These are phyloP conservation scores for Colletotrichum chrysophilum DNA, from an alignment of 2,329 filamentous ascomycete species.

Conservation along the genomic window DNA sequence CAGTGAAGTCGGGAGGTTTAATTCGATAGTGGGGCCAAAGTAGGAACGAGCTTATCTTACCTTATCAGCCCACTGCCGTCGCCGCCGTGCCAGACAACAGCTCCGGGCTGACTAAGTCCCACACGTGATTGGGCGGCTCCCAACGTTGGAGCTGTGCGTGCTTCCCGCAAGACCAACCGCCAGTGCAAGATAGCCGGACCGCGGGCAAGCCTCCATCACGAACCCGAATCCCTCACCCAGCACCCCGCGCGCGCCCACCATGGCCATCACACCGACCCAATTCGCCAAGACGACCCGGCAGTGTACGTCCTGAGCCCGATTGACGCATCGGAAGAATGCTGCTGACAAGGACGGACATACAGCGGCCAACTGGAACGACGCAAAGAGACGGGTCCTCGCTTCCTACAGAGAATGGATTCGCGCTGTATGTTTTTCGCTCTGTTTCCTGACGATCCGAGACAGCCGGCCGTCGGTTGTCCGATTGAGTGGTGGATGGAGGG, in stretches of 20 bases:
- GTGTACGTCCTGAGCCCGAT: slow-evolving; percentile 59
- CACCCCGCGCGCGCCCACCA: slow-evolving; percentile 54
- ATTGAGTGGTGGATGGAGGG: neutral
- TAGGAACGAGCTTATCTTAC: neutral
- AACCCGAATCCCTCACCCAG: slow-evolving; percentile 31
- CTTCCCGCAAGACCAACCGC: slow-evolving; percentile 10
- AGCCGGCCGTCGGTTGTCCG: neutral
- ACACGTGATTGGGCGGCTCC: slow-evolving; percentile 19
- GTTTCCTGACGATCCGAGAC: neutral
- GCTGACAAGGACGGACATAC: slow-evolving; percentile 39
- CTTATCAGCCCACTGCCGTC: neutral
- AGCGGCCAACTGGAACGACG: slow-evolving; percentile 92
- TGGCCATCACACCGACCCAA: slow-evolving; percentile 93
- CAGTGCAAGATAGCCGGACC: neutral
- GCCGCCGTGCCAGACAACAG: neutral
- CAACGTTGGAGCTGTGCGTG: slow-evolving; percentile 8
- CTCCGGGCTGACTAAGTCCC: slow-evolving; percentile 13
- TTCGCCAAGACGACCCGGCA: slow-evolving; percentile 82
- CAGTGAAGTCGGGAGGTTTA: neutral
- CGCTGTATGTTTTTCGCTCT: slow-evolving; percentile 71
- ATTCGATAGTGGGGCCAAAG: neutral
- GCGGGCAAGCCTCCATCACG: slow-evolving; percentile 25
- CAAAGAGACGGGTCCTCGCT: slow-evolving; percentile 82
- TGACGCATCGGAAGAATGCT: neutral
- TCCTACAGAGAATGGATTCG: slow-evolving; percentile 96